A percentile compares a stretch with the other conserved stretches of the same genome.
Evolutionary conservation across 192 early-diverging fungal genomes (phyloP).

Genomic region (Gaertneriomyces sp.): DNA sequence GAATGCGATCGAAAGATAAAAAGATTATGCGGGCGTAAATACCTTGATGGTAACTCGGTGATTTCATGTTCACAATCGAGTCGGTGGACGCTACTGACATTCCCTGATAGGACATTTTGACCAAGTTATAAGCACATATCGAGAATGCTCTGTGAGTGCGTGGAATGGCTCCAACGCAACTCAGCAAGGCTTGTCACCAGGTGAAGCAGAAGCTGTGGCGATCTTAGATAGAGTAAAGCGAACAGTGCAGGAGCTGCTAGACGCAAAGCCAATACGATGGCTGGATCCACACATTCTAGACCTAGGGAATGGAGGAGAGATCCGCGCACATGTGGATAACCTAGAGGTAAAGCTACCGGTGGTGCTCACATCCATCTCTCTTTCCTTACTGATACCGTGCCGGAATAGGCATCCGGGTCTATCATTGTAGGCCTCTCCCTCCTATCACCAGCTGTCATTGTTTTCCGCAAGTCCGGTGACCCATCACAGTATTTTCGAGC

Average conservation of each 20-base stretch:
- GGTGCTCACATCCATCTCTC: not conserved
- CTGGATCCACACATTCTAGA: slow-evolving; percentile 78
- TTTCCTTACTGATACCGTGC: not conserved
- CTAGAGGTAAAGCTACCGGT: slow-evolving; percentile 26
- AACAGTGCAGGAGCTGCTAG: slow-evolving; percentile 49
- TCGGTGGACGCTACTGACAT: too few species aligned
- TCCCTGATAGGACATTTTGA: slow-evolving; percentile 59
- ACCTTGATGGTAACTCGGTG: slow-evolving; percentile 46
- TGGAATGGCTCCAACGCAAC: slow-evolving; percentile 40
- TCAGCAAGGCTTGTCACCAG: slow-evolving; percentile 13
- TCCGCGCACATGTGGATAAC: slow-evolving; percentile 81
- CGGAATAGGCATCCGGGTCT: slow-evolving; percentile 62
- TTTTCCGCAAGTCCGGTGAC: slow-evolving; percentile 63
- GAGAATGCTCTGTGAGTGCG: slow-evolving; percentile 65
- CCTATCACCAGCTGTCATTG: slow-evolving; percentile 67
- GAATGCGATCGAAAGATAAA: slow-evolving; percentile 39
- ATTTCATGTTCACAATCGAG: too few species aligned
- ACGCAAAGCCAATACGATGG: slow-evolving; percentile 44
- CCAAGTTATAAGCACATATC: slow-evolving; percentile 66
- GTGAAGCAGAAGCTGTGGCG: slow-evolving; percentile 44
- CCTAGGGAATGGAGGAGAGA: slow-evolving; percentile 61
- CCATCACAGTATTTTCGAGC: slow-evolving; percentile 57
- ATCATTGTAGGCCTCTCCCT: slow-evolving; percentile 75
- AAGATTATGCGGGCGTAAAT: slow-evolving; percentile 48
- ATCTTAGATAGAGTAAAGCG: slow-evolving; percentile 58